Evolutionary conservation across 1,284 basidiomycete genomes (phyloP), one percentile per base, ranked within the genome.

Genomic region (Ustilago sp.): DNA sequence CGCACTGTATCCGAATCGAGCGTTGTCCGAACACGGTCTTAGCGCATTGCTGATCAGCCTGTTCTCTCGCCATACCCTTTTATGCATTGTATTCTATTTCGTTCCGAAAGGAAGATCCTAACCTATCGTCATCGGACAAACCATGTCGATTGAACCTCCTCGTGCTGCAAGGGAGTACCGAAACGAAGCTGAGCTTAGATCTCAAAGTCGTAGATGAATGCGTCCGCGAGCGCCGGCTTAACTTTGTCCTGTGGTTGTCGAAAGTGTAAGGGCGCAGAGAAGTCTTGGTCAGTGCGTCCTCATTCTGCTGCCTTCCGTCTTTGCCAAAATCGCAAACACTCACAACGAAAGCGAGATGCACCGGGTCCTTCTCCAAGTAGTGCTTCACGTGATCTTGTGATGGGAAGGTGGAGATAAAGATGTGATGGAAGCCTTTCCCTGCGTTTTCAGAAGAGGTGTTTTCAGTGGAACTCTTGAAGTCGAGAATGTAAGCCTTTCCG

Each of bases 381-480:
- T 74, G 73, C 19, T 53, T 64, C 39, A 73, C 65, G 58, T 77
- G 74, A 0, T 65, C 56, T 9, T 60, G 41, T n/a, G 62, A 68
- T 0, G 66, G 64, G 48, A 80, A 80, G 2, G 77, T 80, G n/a
- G 69, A 63, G 32, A 80, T 60, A 47, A 79, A 80, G 31, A 66
- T 73, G 54, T 76, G 67, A 39, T 79, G 68, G 59, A 75, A 81
- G 23, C 68, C 80, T 43, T 81, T 77, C 9, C 71, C 80, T 5
- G 57, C 57, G 17, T 58, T 54, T 35, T 81, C 80, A 8, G 65
- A 55, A 28, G 74, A 77, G 1, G 43, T 66, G 68, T 81, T 79
- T 6, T 54, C 36, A 47, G 64, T 71, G 12, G 75, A 77, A 23
- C 68, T 67, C 48, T 74, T 70, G 35, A 78, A 67, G 39, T 78